Evolutionary conservation across 768 basidiomycete species (phyloP).

Genomic region (Rhizopogon sp.): DNA sequence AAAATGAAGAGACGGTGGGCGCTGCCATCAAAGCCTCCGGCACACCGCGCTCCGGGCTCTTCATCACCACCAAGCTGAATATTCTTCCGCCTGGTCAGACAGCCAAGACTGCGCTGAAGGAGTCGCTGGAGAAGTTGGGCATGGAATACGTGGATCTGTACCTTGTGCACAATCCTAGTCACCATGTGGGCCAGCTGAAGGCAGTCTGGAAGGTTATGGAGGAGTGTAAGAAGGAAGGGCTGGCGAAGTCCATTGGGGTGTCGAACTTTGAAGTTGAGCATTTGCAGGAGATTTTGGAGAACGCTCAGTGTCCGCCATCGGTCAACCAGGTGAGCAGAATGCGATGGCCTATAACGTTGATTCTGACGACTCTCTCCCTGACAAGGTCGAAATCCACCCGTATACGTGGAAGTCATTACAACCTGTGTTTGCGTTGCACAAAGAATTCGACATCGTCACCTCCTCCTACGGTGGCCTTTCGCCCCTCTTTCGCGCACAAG

Average conservation of each 20-base stretch:
- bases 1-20: conserved; percentile 34
- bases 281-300: conserved; percentile 34
- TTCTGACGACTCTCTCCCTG: background rate
- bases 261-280: conserved; percentile 38
- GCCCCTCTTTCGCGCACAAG: conserved; percentile 22
- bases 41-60: conserved; percentile 34
- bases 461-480: conserved; percentile 29
- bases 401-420: conserved; percentile 28
- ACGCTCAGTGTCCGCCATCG: conserved; percentile 35
- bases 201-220: conserved; percentile 42
- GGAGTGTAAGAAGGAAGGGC: conserved; percentile 35
- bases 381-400: conserved; percentile 35
- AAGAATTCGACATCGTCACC: conserved; percentile 19
- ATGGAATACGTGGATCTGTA: conserved; percentile 39
- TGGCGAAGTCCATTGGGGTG: conserved; percentile 35
- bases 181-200: conserved; percentile 20
- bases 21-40: conserved; percentile 26
- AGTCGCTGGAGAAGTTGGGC: conserved; percentile 35
- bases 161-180: conserved; percentile 36
- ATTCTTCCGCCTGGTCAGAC: conserved; percentile 24
- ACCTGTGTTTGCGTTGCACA: conserved; percentile 13
- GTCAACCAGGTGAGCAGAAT: conserved; percentile 37
- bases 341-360: background rate
- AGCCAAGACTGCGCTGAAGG: conserved; percentile 32
- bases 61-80: conserved; percentile 38